phyloP scores from a whole-genome alignment of 2,329 filamentous ascomycete genomes.

The Cladosporium sp. region DNA sequence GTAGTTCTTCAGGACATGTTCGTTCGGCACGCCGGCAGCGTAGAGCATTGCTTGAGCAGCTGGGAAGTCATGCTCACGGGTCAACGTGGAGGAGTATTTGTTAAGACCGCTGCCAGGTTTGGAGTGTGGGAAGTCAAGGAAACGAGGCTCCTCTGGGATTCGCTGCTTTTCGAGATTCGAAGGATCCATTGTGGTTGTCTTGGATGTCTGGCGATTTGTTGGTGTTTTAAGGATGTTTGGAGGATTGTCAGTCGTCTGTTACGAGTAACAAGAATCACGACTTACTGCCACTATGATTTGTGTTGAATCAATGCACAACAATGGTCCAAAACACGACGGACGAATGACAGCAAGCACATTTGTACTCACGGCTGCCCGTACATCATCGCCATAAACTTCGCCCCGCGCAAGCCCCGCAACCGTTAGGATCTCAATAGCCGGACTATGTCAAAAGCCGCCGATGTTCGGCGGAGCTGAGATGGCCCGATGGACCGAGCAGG shows the following conservation, averaged over 20 bases:
- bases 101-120: conserved; percentile 63
- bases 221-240: no score
- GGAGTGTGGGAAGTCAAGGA: conserved; percentile 56
- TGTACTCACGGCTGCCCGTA: conserved; percentile 3
- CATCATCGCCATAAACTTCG: conserved; percentile 6
- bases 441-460: conserved; percentile 4
- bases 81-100: conserved; percentile 78
- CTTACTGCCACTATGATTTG: no score
- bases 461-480: conserved; percentile 1
- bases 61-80: conserved; percentile 81
- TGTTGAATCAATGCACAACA: no score
- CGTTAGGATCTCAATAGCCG: conserved; percentile 8
- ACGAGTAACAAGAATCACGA: no score
- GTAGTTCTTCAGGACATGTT: conserved; percentile 80
- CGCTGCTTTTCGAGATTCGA: conserved; percentile 33
- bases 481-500: neutral
- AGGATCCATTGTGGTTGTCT: conserved; percentile 30
- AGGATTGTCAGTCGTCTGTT: neutral
- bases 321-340: neutral
- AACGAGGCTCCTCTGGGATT: conserved; percentile 44
- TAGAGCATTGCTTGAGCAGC: conserved; percentile 96
- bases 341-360: conserved; percentile 10
- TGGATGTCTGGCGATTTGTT: neutral
- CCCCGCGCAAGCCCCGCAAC: conserved; percentile 1
- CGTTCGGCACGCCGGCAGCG: conserved; percentile 79